Conservation (phyloP, 345 rosid genomes). For the Acer campestre region DNA sequence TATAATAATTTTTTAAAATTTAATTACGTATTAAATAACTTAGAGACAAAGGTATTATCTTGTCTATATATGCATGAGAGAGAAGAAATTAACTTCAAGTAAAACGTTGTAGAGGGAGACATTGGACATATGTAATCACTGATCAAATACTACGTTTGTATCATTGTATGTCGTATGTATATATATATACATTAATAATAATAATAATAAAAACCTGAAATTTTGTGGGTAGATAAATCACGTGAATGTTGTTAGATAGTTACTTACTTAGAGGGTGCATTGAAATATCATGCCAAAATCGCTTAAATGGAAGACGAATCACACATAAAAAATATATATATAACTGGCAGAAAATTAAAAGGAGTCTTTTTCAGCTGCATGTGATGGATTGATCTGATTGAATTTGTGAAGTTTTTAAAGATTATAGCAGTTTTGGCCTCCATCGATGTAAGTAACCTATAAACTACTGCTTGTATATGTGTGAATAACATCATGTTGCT, state of each 20-base stretch:
- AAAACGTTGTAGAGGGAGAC: background rate
- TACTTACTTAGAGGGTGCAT: background rate
- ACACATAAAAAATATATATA: background rate
- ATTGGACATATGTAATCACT: background rate
- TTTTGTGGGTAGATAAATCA: slow-evolving; percentile 10
- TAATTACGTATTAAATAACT: background rate
- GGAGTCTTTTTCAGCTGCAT: background rate
- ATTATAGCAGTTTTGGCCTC: background rate
- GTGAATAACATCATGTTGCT: background rate
- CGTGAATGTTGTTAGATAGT: background rate
- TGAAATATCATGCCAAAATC: slow-evolving; percentile 10
- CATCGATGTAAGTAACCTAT: background rate
- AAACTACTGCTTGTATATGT: background rate
- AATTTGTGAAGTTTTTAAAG: background rate
- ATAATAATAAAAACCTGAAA: background rate
- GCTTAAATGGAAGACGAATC: background rate
- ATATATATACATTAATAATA: background rate
- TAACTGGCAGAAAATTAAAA: background rate
- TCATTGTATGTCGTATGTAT: too few relatives aligned
- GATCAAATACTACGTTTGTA: background rate
- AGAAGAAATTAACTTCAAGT: background rate
- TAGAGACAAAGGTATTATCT: background rate
- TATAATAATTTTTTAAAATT: too few relatives aligned
- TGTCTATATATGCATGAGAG: background rate
- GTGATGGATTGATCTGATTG: background rate